Evolutionary conservation across 2,329 filamentous ascomycete species (phyloP).

Genomic region (Daldinia sp.): DNA sequence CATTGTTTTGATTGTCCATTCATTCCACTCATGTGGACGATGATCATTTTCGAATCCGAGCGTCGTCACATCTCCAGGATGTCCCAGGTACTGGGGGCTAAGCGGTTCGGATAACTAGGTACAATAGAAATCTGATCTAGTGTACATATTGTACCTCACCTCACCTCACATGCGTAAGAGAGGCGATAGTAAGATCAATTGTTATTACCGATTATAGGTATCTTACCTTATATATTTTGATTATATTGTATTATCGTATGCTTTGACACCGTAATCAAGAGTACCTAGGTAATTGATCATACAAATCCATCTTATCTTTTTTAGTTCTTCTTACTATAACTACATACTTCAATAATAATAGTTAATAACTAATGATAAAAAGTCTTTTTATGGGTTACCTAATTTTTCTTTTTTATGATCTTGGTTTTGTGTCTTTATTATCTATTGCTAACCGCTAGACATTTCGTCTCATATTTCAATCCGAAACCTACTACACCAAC

Average conservation of each 20-base stretch:
- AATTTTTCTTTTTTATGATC: not conserved
- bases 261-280: too few species aligned
- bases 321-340: not conserved
- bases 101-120: conserved; percentile 14
- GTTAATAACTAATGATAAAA: too few species aligned
- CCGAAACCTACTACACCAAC: conserved; percentile 38
- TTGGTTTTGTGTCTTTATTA: not conserved
- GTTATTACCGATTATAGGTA: too few species aligned
- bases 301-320: not conserved
- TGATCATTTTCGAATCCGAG: conserved; percentile 30
- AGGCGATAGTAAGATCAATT: too few species aligned
- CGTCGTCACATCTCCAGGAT: conserved; percentile 26
- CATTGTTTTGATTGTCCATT: conserved; percentile 16
- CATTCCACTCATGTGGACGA: conserved; percentile 6
- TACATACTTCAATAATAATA: too few species aligned
- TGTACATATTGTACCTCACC: not conserved
- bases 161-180: not conserved
- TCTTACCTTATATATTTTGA: too few species aligned
- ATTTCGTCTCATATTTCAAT: conserved; percentile 39
- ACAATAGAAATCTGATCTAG: too few species aligned
- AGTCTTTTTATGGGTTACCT: not conserved
- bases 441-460: conserved; percentile 40
- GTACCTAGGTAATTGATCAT: too few species aligned
- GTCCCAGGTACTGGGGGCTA: conserved; percentile 8
- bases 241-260: too few species aligned